Percentiles rank a stretch among this genome's conserved stretches.
Evolutionary conservation across 148 eudicot species (phyloP).

Genomic region (Euryodendron excelsum): DNA sequence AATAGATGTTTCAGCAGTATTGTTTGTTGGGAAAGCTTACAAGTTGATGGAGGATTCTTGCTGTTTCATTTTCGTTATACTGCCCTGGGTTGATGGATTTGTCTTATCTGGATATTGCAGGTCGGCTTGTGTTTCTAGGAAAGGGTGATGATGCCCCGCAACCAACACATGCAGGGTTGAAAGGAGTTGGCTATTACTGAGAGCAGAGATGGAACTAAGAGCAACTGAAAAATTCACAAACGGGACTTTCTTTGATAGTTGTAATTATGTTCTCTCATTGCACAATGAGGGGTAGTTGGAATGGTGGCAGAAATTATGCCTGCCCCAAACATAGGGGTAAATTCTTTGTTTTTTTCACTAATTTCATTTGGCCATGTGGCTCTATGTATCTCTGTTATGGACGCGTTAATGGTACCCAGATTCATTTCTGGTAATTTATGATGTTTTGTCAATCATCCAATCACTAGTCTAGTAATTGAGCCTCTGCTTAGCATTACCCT

Average conservation of each 20-base stretch:
- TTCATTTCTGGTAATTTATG: neutral
- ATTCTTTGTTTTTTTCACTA: neutral
- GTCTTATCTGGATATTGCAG: constrained; percentile 30
- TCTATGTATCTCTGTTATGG: neutral
- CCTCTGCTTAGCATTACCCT: neutral
- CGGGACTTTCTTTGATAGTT: neutral
- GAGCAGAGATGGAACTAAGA: neutral
- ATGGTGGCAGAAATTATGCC: neutral
- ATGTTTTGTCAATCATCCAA: neutral
- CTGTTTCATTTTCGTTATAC: neutral
- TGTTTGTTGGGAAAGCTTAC: neutral
- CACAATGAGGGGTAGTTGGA: neutral
- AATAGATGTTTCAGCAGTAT: neutral
- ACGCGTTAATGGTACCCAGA: neutral
- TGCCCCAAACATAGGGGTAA: neutral
- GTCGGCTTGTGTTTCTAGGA: constrained; percentile 60
- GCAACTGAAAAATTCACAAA: neutral
- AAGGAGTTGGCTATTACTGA: constrained; percentile 63
- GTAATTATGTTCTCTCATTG: constrained; percentile 4
- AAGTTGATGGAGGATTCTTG: neutral
- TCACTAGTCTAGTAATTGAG: neutral
- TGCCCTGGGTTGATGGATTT: neutral
- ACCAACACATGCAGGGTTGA: constrained; percentile 31
- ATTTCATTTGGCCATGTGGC: neutral
- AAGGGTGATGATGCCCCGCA: constrained; percentile 36